Percentiles rank a stretch among this genome's conserved stretches.
These are phyloP conservation scores for Pythium insidiosum DNA, from an alignment of 352 stramenopile species.

Conservation along the genomic window DNA sequence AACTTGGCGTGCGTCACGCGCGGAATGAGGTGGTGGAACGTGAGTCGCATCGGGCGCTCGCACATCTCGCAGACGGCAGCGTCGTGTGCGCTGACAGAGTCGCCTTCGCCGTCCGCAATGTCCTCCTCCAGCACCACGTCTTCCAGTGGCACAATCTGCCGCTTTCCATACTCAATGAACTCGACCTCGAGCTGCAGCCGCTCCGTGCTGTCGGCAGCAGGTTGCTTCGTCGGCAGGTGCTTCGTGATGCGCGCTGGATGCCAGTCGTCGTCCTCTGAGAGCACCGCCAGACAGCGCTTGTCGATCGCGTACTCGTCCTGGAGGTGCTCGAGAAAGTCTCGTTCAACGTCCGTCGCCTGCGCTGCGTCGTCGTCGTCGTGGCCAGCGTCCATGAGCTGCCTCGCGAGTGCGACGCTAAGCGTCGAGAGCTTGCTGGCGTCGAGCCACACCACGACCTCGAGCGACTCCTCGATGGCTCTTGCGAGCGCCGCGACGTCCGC, in stretches of 20 bases:
- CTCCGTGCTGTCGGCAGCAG: not conserved
- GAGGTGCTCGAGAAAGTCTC: constrained; percentile 13
- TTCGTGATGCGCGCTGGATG: constrained; percentile 48
- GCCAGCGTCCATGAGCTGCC: constrained; percentile 1
- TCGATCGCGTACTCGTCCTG: constrained; percentile 41
- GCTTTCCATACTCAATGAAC: constrained; percentile 78
- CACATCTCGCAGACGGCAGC: constrained; percentile 82
- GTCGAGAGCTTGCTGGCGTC: constrained; percentile 5
- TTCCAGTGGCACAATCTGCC: constrained; percentile 37
- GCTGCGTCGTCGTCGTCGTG: constrained; percentile 14
- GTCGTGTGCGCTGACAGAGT: constrained; percentile 40
- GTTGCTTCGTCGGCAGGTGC: constrained; percentile 19
- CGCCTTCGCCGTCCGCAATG: constrained; percentile 45
- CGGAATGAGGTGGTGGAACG: constrained; percentile 91
- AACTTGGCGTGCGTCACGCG: constrained; percentile 75
- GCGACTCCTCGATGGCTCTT: constrained; percentile 23
- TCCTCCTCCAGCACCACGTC: constrained; percentile 71
- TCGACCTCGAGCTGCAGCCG: constrained; percentile 47
- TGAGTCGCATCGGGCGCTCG: constrained; percentile 87
- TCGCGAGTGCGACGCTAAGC: constrained; percentile 3
- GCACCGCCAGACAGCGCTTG: constrained; percentile 52
- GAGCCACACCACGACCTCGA: constrained; percentile 37
- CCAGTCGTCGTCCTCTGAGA: constrained; percentile 68
- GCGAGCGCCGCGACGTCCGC: constrained; percentile 15
- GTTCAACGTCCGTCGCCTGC: constrained; percentile 10